Base-by-base conservation (phyloP, 2,329 filamentous ascomycete genomes). In the Corinectria fuckeliana region DNA sequence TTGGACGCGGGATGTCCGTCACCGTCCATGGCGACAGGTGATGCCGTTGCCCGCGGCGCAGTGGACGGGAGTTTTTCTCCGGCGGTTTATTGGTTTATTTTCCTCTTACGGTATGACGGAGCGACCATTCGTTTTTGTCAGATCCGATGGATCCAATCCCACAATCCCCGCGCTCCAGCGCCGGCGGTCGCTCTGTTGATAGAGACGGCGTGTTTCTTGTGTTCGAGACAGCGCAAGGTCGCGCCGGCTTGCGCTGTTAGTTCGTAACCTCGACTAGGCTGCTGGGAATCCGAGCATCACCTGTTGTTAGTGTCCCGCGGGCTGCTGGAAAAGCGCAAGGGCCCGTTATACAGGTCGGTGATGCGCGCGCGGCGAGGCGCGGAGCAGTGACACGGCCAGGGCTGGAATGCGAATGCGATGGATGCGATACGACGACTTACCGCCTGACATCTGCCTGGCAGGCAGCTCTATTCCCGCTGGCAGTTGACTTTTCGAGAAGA, bases 401-500 rank as follows among this genome's bases (percentile, higher is more conserved):
- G 41, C 20, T 36, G 20, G 10, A 56, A 55, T 39, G 57, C 53
- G 48, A 60, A 56, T 36, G 39, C 47, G 57, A 55, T 16, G 25
- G 51, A 50, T 20, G n/a, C 41, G 28, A 45, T 42, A 55, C 44
- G 36, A 49, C 52, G 61, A 44, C 32, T 42, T 54, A 28, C 61
- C 61, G 61, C 39, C 38, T n/a, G n/a, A n/a, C n/a, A n/a, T n/a
- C n/a, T 50, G 55, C 56, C 55, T 54, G 25, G 49, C 58, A 69
- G 66, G 59, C 67, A 65, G 52, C 61, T 39, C 16, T 25, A 42
- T 66, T 60, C 64, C 44, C 25, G 26, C 10, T 30, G n/a, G 48
- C 26, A 9, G 28, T 30, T 14, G 32, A 18, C n/a, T 18, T 14
- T 50, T 56, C 28, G 23, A 45, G 38, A 20, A 48, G n/a, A 50